phyloP scores from a whole-genome alignment of 73 alveolate genomes.

The Breviolum minutum region DNA sequence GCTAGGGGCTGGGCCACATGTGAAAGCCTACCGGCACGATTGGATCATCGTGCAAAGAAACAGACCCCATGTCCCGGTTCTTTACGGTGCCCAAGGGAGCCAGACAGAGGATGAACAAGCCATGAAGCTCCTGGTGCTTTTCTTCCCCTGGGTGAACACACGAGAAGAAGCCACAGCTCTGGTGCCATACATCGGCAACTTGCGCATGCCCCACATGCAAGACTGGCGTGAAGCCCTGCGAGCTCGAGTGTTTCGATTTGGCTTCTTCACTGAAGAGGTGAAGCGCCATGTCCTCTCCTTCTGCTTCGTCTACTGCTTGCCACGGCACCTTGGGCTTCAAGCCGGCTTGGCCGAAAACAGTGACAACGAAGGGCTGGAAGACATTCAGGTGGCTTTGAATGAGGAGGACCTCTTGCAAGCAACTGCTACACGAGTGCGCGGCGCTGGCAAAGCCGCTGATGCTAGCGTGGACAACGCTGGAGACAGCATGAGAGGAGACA shows the following conservation, averaged over 20 bases:
- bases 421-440: not conserved
- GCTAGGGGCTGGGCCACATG: not conserved
- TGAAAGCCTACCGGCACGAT: not conserved
- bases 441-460: not conserved
- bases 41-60: not conserved
- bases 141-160: slow-evolving; percentile 18
- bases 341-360: not conserved
- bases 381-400: not conserved
- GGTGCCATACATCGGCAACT: slow-evolving; percentile 36
- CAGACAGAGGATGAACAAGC: slow-evolving; percentile 16
- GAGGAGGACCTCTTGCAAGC: slow-evolving; percentile 12
- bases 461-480: no score
- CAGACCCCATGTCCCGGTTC: not conserved
- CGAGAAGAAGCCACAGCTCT: not conserved
- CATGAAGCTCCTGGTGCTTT: not conserved
- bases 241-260: not conserved
- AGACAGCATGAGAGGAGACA: not conserved
- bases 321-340: not conserved
- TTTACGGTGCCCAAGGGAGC: not conserved
- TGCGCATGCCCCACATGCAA: not conserved
- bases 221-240: slow-evolving; percentile 23
- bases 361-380: slow-evolving; percentile 3
- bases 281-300: not conserved
- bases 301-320: slow-evolving; percentile 9
- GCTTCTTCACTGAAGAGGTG: slow-evolving; percentile 54